Evolutionary conservation across 1,284 basidiomycete species (phyloP).

Genomic region (Cutaneotrichosporon sp.): DNA sequence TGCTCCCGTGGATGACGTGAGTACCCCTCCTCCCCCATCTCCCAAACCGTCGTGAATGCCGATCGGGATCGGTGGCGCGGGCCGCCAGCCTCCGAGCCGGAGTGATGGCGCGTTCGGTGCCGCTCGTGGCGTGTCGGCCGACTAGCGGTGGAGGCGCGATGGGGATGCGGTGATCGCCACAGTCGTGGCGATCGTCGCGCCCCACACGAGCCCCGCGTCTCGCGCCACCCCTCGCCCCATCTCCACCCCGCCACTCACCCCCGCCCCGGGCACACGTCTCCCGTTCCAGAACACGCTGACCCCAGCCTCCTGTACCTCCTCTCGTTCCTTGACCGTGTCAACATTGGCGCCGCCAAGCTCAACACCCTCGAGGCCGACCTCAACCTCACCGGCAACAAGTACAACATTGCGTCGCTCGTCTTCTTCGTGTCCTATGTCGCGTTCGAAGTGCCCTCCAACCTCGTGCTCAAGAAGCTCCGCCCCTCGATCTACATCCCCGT

Average conservation of each 20-base stretch:
- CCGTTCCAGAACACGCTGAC: not conserved
- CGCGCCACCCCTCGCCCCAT: too few species aligned
- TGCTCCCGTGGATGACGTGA: slow-evolving; percentile 55
- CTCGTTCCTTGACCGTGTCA: slow-evolving; percentile 57
- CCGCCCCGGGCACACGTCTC: not conserved
- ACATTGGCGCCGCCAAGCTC: slow-evolving; percentile 54
- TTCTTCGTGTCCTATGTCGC: slow-evolving; percentile 51
- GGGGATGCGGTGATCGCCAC: not conserved
- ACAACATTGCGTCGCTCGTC: slow-evolving; percentile 47
- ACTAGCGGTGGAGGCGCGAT: too few species aligned
- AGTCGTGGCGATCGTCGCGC: too few species aligned
- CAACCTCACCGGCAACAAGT: slow-evolving; percentile 49
- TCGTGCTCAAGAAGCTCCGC: slow-evolving; percentile 54
- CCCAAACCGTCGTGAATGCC: not conserved
- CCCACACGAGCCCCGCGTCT: too few species aligned
- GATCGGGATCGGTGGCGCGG: too few species aligned
- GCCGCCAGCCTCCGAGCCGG: not conserved
- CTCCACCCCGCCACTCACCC: not conserved
- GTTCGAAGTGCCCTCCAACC: slow-evolving; percentile 55
- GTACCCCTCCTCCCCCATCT: too few species aligned
- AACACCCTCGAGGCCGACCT: slow-evolving; percentile 51
- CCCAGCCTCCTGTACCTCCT: slow-evolving; percentile 45
- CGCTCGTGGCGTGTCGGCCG: too few species aligned
- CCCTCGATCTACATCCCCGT: slow-evolving; percentile 52
- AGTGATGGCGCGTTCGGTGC: not conserved